phyloP scores from a whole-genome alignment of 139 green algal genomes.

The Picochlorum sp. region DNA sequence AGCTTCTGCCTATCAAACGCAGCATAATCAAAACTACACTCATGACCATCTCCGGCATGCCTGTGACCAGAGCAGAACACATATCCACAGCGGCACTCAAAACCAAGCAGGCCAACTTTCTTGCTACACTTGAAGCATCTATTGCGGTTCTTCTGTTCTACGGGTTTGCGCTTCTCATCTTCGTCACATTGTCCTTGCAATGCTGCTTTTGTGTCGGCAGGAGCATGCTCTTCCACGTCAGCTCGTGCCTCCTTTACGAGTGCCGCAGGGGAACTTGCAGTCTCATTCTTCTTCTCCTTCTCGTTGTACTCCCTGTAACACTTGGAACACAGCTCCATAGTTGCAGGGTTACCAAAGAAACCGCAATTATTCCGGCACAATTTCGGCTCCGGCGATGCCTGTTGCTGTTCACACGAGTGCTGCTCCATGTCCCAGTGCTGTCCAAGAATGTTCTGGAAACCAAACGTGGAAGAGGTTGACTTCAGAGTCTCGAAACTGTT shows the following conservation, averaged over 20 bases:
- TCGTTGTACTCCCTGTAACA: constrained; percentile 15
- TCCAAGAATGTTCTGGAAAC: not conserved
- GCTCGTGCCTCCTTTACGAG: constrained; percentile 2
- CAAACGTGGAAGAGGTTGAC: not conserved
- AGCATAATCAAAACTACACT: constrained; percentile 27
- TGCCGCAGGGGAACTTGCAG: not conserved
- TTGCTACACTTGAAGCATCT: constrained; percentile 35
- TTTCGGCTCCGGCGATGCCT: constrained; percentile 9
- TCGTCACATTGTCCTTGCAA: not conserved
- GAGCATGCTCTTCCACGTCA: not conserved
- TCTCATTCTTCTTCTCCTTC: constrained; percentile 15
- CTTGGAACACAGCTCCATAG: constrained; percentile 22
- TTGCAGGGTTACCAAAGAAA: constrained; percentile 26
- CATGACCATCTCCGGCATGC: constrained; percentile 26
- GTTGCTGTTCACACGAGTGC: constrained; percentile 11
- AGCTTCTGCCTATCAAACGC: constrained; percentile 18
- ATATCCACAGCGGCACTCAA: constrained; percentile 38
- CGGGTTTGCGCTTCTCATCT: too few species aligned
- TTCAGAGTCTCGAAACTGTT: too few species aligned
- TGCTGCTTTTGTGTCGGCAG: not conserved
- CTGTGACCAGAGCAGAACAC: constrained; percentile 33
- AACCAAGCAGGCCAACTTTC: constrained; percentile 36
- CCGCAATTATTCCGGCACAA: constrained; percentile 21
- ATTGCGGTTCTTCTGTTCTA: constrained; percentile 20
- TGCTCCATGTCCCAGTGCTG: constrained; percentile 1